These are phyloP conservation scores for Agapanthus africanus DNA, from an alignment of 106 monocot genomes.

Conservation along the genomic window DNA sequence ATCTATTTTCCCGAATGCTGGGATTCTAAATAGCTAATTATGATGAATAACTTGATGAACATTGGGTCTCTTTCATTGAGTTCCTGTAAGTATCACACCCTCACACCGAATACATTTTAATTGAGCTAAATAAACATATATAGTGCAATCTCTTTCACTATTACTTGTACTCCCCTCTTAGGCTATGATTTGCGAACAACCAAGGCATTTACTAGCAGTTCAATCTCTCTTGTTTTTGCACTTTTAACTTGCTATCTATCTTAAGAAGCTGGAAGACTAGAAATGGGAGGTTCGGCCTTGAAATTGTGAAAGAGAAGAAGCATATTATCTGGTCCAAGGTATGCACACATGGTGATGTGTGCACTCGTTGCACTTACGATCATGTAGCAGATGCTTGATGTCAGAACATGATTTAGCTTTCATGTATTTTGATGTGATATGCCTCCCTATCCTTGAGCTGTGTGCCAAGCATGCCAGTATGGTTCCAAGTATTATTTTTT, in stretches of 20 bases:
- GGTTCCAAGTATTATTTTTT: background rate
- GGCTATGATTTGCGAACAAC: background rate
- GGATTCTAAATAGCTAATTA: too few relatives aligned
- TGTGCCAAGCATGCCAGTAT: background rate
- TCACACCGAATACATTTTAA: background rate
- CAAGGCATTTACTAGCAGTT: background rate
- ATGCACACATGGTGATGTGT: background rate
- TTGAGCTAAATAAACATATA: background rate
- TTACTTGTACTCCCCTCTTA: background rate
- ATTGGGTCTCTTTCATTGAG: background rate
- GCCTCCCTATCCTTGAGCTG: background rate
- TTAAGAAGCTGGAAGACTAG: constrained; percentile 1
- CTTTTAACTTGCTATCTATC: background rate
- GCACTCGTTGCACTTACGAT: background rate
- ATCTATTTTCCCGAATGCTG: too few relatives aligned
- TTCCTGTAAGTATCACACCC: background rate
- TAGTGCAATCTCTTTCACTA: background rate
- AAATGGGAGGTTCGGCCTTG: background rate
- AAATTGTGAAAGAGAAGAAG: background rate
- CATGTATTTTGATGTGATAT: background rate
- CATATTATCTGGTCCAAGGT: background rate
- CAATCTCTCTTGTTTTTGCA: background rate
- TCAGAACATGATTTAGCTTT: background rate
- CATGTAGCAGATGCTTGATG: background rate
- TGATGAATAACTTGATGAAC: background rate